A percentile compares a stretch with the other conserved stretches of the same genome.
phyloP scores from a whole-genome alignment of 202 grass and related monocot species.

The Panicum virgatum region DNA sequence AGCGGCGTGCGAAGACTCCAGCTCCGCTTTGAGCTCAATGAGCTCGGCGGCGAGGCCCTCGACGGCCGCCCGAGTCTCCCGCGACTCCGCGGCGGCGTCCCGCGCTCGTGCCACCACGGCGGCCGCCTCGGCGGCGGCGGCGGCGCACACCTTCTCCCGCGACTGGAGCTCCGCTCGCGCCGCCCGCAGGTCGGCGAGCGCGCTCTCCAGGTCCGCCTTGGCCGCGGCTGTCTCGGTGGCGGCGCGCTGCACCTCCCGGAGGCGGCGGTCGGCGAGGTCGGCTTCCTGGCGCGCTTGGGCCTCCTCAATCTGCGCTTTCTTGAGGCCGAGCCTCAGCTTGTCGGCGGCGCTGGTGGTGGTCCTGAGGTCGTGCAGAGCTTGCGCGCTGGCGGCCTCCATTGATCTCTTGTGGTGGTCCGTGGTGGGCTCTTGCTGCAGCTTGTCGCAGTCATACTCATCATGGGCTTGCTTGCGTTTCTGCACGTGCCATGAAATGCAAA shows the following conservation, averaged over 20 bases:
- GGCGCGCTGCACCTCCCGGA: conserved; percentile 39
- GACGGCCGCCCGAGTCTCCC: conserved; percentile 36
- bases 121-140: conserved; percentile 41
- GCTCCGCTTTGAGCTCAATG: conserved; percentile 25
- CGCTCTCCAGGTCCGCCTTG: no score
- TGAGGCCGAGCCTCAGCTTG: conserved; percentile 47
- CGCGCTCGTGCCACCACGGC: conserved; percentile 22
- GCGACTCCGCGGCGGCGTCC: conserved; percentile 19
- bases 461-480: conserved; percentile 49
- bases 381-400: conserved; percentile 16
- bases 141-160: conserved; percentile 40
- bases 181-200: conserved; percentile 50
- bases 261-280: conserved; percentile 54
- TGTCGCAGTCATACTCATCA: conserved; percentile 51
- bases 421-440: conserved; percentile 38
- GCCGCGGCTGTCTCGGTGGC: conserved; percentile 31
- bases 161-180: conserved; percentile 47
- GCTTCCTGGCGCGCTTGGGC: conserved; percentile 56
- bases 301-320: conserved; percentile 56
- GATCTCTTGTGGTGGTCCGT: conserved; percentile 36
- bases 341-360: conserved; percentile 38
- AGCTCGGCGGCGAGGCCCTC: conserved; percentile 51
- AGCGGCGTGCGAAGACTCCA: conserved; percentile 46
- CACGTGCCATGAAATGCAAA: background rate
- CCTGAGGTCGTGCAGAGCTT: conserved; percentile 47